Evolutionary conservation across 1,284 basidiomycete species (phyloP), one percentile per base, ranked within the genome.

Genomic region (Exsudoporus floridanus): DNA sequence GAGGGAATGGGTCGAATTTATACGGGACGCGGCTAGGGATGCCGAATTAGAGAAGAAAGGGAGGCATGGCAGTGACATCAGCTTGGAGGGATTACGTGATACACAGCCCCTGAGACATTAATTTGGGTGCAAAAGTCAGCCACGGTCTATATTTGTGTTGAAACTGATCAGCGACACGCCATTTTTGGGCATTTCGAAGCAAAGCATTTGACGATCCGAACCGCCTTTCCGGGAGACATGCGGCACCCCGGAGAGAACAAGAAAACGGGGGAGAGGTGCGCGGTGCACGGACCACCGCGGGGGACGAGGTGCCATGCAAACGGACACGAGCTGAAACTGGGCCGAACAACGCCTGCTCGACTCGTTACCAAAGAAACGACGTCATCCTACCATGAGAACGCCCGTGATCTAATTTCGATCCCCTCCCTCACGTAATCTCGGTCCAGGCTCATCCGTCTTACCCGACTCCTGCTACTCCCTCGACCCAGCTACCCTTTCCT

Each of bases 11-110:
- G 41, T 21, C 35, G 55, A 59, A 61, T 65, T 70, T 71, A 69
- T 69, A 69, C 51, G 55, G 53, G 47, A 46, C 43, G 46, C 59
- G 63, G 56, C 41, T 55, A 65, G 49, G 3, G 40, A 44, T 65
- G 46, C 68, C 66, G 64, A 66, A 61, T 60, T 63, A 35, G 60
- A 64, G 63, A 57, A 66, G 55, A 69, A 70, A 70, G 67, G 67
- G 49, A 59, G 44, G 39, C 39, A 62, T 63, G 63, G 55, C 48
- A 58, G 65, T 67, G 67, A 67, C 69, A 70, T 70, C 69, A 70
- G 62, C 40, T 35, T 31, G 28, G 28, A 30, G n/a, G 37, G 28
- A 45, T 67, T 61, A 66, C 54, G 61, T 60, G 50, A 61, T 44
- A 54, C 59, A 65, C 61, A 66, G 63, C 65, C 63, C 55, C 61